Percentiles rank a stretch among this genome's conserved stretches.
phyloP scores from a whole-genome alignment of 768 basidiomycete genomes.

The Pulveroboletus sp. region DNA sequence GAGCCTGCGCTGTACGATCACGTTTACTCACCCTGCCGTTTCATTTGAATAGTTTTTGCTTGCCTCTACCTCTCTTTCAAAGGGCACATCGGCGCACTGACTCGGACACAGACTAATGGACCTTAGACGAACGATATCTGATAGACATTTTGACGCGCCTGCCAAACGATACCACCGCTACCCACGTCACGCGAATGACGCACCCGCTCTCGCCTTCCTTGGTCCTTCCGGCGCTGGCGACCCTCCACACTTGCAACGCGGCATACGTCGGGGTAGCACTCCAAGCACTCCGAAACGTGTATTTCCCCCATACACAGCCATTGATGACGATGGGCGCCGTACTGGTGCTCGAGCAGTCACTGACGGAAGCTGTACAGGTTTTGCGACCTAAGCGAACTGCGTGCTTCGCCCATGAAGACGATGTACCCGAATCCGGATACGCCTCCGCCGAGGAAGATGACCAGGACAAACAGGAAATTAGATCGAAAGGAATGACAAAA shows the following conservation, averaged over 20 bases:
- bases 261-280: slow-evolving; percentile 39
- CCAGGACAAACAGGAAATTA: slow-evolving; percentile 26
- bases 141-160: slow-evolving; percentile 1
- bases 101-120: slow-evolving; percentile 16
- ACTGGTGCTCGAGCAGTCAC: slow-evolving; percentile 17
- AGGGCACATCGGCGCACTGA: background rate
- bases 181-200: slow-evolving; percentile 9
- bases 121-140: slow-evolving; percentile 5
- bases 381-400: slow-evolving; percentile 22
- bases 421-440: slow-evolving; percentile 70
- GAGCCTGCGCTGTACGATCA: slow-evolving; percentile 18
- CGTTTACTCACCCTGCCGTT: background rate
- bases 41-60: slow-evolving; percentile 2
- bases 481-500: slow-evolving; percentile 12
- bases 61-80: background rate
- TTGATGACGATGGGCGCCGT: background rate
- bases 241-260: slow-evolving; percentile 35
- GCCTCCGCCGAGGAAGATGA: slow-evolving; percentile 68
- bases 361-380: slow-evolving; percentile 15
- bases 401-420: slow-evolving; percentile 34
- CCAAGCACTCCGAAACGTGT: slow-evolving; percentile 43
- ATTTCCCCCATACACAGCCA: slow-evolving; percentile 39
- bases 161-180: slow-evolving; percentile 4
- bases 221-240: slow-evolving; percentile 54
- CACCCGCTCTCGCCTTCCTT: slow-evolving; percentile 38